Evolutionary conservation across 176 grass and related monocot genomes (phyloP), one percentile per base, ranked within the genome.

Genomic region (Musa beccarii): DNA sequence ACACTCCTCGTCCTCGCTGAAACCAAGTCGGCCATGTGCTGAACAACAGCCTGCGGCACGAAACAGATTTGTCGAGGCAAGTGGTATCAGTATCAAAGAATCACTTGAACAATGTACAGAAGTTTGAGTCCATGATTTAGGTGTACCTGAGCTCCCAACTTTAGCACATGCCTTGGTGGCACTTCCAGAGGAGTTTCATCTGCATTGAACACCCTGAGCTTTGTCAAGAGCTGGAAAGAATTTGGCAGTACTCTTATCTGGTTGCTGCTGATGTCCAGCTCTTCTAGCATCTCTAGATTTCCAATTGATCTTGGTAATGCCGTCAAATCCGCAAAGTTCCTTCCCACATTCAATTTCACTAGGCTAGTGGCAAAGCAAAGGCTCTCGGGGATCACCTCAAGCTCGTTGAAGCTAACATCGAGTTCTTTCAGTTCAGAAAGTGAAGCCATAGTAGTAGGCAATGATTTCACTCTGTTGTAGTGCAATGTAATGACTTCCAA

Each of bases 161-260:
- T 91, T 14, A 91, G 77, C 66, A 94, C 81, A 80, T 94, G 81
- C 84, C 77, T 91, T 54, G 95, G 95, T 59, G 95, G 95, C 63
- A 91, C 83, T 68, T 99, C 95, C 43, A 99, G 72, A 52, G 95
- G 95, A 76, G 90, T 99, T 81, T 99, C 95, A 54, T 99, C 95
- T 3, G 95, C 95, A 84, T 86, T 85, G 83, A 99, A 85, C 24
- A 84, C 57, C 12, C 84, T 74, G 24, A 99, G 83, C 79, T 81
- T 93, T 9, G 80, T 80, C 68, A 99, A 78, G 68, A 86, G 63
- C 34, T 83, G 72, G 67, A 99, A 94, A 11, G 95, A 89, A 72
- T 99, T 88, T 55, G 90, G 95, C 73, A 99, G 53, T 74, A 89
- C 76, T 23, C 79, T 82, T 80, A 99, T 91, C 95, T 99, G 95